Evolutionary conservation across 805 yeast species (phyloP).

Genomic region (Priceomyces castillae): DNA sequence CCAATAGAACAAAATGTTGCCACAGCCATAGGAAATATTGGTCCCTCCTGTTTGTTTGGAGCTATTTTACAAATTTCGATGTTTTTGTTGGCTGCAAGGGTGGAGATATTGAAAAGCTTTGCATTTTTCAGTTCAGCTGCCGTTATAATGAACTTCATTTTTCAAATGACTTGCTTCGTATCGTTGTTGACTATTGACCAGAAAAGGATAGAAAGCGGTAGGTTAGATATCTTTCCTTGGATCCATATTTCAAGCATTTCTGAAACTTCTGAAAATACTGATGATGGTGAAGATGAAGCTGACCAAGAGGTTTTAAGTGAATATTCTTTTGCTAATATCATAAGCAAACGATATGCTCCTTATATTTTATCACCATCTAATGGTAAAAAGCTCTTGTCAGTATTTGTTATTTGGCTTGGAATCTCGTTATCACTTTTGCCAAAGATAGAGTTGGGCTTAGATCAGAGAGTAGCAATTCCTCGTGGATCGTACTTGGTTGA

Average conservation of each 20-base stretch:
- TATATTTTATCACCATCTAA: conserved; percentile 48
- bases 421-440: conserved; percentile 71
- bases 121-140: conserved; percentile 91
- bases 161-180: conserved; percentile 81
- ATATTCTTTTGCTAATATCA: conserved; percentile 29
- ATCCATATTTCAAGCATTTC: not conserved
- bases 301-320: conserved; percentile 14
- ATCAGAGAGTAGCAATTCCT: conserved; percentile 88
- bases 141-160: conserved; percentile 65
- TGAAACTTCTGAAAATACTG: conserved; percentile 30
- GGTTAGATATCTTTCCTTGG: conserved; percentile 65
- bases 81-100: conserved; percentile 73
- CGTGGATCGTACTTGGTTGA: conserved; percentile 73
- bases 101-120: conserved; percentile 89
- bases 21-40: conserved; percentile 65
- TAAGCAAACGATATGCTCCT: conserved; percentile 57
- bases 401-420: conserved; percentile 64
- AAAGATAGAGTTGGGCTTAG: conserved; percentile 70
- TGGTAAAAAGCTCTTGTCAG: conserved; percentile 46
- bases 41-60: conserved; percentile 83
- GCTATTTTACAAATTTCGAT: conserved; percentile 77
- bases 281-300: conserved; percentile 10
- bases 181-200: conserved; percentile 70
- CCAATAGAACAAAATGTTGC: conserved; percentile 59
- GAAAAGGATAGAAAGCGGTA: conserved; percentile 51